Base-by-base conservation (phyloP, 2,329 filamentous ascomycete genomes). In the Chrysosporium keratinophilum region DNA sequence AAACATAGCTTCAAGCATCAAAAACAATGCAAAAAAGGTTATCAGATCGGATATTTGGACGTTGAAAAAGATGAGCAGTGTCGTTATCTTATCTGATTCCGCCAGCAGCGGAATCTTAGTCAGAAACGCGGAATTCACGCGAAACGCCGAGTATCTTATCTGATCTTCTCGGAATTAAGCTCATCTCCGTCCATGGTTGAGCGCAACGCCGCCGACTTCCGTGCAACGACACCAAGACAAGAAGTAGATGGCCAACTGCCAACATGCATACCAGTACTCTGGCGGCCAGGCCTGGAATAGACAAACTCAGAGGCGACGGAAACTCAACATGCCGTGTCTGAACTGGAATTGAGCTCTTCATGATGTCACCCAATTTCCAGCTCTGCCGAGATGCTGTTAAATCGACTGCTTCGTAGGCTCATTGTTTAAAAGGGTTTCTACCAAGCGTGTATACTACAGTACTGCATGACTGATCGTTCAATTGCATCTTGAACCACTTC, bases 41-140 rank as follows among this genome's bases (percentile, higher is more conserved):
- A 55, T 55, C 54, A 51, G 54, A 55, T 55, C 35, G 44, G 47
- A 46, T 42, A 20, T 45, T 33, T 5, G 20, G 43, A 34, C 10
- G 19, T 37, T n/a, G 11, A 35, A 45, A 39, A 15, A 23, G 17
- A 23, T 44, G 4, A 5, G 12, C n/a, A 19, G 12, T 42, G 15
- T 11, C 40, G 28, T 51, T 51, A 52, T 55, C 54, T 55, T 55
- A 55, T 55, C 54, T 55, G 54, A 55, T 55, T 48, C 10, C n/a
- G 11, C 5, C 14, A n/a, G 19, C n/a, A 34, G 23, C 23, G 23
- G 7, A 28, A 28, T 28, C 42, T 55, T 55, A 45, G 46, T 44
- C 53, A 46, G 53, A 50, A 46, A 42, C 23, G 48, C 48, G 48
- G 48, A 50, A 50, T 50, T 34, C 3, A 39, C 40, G 14, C n/a